Evolutionary conservation across 305 asterid genomes (phyloP), one percentile per base, ranked within the genome.

Genomic region (Euphrasia arctica): DNA sequence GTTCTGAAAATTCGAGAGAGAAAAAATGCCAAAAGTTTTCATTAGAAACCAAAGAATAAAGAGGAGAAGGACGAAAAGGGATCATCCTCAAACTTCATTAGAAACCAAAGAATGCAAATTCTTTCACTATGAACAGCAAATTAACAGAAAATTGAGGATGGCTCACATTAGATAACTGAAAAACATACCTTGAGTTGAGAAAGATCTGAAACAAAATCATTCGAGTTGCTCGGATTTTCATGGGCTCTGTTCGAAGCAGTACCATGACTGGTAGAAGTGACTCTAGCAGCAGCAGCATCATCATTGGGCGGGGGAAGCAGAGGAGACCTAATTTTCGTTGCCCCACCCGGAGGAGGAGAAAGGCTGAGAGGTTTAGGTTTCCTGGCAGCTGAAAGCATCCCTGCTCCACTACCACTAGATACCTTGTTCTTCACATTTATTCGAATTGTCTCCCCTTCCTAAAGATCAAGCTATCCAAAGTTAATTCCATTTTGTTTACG

Each of bases 401-500:
- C 90, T 3, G 90, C 60, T 67, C 90, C 95, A 69, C 87, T 67
- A 13, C 22, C 22, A 18, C 22, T 18, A 18, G 87, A 75, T 52
- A 85, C 78, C 68, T 88, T 88, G 69, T 85, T 88, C 74, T 85
- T 83, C 60, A 83, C 93, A 75, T 75, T 88, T 61, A 88, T 88
- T 61, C 89, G 77, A 61, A 88, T 85, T 1, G 95, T 88, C 76
- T 88, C 95, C 22, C 95, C 95, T 85, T 85, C 93, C 95, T 85
- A 70, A 54, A 31, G 43, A 66, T 65, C 27, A 70, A 39, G 58
- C 25, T 48, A 56, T 9, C 42, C 12, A 18, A 56, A 55, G 41
- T 34, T 27, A 56, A 42, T 29, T 29, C 42, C 4, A 29, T 29
- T 10, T 29, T 3, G 42, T 11, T 56, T 34, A 34, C 41, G 7